Percentiles rank a stretch among this genome's conserved stretches.
Evolutionary conservation across 2,329 filamentous ascomycete species (phyloP).

Genomic region (Monosporascus ibericus): DNA sequence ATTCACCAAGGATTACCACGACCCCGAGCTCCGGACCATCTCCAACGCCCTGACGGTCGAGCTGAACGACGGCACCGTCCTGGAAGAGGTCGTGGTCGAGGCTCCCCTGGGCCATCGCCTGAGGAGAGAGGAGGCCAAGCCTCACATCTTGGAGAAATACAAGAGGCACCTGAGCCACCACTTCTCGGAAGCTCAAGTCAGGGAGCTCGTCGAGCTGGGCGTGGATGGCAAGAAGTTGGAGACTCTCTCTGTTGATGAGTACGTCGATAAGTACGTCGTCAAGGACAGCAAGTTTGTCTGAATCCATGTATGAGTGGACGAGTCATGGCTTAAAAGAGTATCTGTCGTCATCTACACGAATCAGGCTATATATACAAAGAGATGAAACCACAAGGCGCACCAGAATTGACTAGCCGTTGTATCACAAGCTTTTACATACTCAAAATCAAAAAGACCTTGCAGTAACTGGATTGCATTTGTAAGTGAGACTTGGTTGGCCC

Average conservation of each 20-base stretch:
- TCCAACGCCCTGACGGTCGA: conserved; percentile 94
- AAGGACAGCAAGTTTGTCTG: conserved; percentile 57
- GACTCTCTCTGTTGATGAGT: conserved; percentile 79
- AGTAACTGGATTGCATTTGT: too few species aligned
- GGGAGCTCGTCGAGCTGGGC: conserved; percentile 76
- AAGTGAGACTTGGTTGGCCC: too few species aligned
- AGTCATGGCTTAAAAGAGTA: background rate
- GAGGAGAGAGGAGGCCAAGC: conserved; percentile 93
- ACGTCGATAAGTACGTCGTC: conserved; percentile 65
- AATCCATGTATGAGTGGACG: conserved; percentile 3
- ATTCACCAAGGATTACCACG: conserved; percentile 93
- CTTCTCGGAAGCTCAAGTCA: conserved; percentile 68
- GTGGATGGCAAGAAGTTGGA: conserved; percentile 71
- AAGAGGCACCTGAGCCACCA: conserved; percentile 85
- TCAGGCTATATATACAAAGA: background rate
- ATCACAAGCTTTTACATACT: too few species aligned
- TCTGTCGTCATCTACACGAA: background rate
- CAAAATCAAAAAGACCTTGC: too few species aligned
- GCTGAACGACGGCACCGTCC: conserved; percentile 85
- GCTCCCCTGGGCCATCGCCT: conserved; percentile 89
- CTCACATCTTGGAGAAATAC: conserved; percentile 92
- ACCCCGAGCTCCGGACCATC: conserved; percentile 89
- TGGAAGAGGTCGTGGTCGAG: conserved; percentile 88
- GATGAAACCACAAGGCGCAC: too few species aligned
- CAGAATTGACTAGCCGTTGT: too few species aligned